phyloP scores from a whole-genome alignment of 129 eudicot genomes.

The Gnaphalium uliginosum region DNA sequence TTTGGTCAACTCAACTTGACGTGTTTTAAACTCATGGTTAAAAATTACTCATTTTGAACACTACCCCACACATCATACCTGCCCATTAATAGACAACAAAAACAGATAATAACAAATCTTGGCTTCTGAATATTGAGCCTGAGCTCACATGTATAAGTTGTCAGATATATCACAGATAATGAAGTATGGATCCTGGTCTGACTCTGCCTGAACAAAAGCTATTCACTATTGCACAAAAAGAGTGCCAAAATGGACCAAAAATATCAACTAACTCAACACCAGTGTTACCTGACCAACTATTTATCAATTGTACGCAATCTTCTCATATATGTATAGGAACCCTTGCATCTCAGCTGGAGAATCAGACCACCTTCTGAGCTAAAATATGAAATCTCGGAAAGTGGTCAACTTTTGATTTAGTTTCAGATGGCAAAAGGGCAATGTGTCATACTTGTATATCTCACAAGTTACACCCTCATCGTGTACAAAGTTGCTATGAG shows the following conservation, averaged over 20 bases:
- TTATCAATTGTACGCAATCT: constrained; percentile 26
- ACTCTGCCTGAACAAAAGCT: constrained; percentile 15
- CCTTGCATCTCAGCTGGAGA: neutral
- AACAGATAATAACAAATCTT: neutral
- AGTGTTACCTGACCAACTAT: constrained; percentile 23
- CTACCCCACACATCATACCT: too few species aligned
- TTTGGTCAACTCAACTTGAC: too few species aligned
- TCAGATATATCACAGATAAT: constrained; percentile 13
- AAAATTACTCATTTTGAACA: too few species aligned
- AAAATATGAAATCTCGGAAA: neutral
- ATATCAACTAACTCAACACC: neutral
- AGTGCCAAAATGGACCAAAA: neutral
- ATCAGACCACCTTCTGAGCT: neutral
- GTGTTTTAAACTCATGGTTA: too few species aligned
- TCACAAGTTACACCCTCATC: neutral
- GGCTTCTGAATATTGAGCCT: neutral
- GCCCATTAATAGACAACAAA: neutral
- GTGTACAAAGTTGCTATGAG: neutral
- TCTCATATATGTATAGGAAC: neutral
- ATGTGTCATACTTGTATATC: neutral
- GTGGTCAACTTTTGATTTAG: neutral
- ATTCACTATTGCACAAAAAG: constrained; percentile 11
- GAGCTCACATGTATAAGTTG: neutral
- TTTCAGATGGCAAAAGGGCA: neutral
- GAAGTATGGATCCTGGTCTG: constrained; percentile 12